phyloP scores from a whole-genome alignment of 2,329 filamentous ascomycete species.

The Myriosclerotinia curreyana region DNA sequence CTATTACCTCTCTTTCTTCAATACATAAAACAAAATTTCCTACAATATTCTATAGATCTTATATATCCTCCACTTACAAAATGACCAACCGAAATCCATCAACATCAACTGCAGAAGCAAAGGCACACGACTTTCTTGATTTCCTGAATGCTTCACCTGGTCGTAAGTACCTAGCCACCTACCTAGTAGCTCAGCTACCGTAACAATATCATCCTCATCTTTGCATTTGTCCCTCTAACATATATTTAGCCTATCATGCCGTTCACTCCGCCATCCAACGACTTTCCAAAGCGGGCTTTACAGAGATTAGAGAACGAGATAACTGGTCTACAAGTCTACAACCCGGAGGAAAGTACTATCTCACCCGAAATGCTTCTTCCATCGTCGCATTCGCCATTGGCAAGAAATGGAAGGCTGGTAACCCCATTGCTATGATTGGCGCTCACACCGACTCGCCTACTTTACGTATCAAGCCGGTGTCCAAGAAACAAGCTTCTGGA shows the following conservation, averaged over 20 bases:
- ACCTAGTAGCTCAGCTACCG: constrained; percentile 26
- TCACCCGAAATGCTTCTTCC: constrained; percentile 89
- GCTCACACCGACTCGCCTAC: constrained; percentile 95
- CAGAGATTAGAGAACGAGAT: constrained; percentile 84
- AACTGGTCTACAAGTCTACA: constrained; percentile 77
- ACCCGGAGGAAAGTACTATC: constrained; percentile 92
- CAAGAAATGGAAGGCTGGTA: constrained; percentile 84
- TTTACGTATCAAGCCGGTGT: constrained; percentile 89
- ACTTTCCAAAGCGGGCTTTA: constrained; percentile 80
- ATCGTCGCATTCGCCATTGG: constrained; percentile 92
- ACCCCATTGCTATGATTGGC: constrained; percentile 88
- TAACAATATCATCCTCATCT: constrained; percentile 19
- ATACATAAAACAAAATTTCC: neutral
- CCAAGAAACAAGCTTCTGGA: constrained; percentile 80
- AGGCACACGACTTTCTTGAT: constrained; percentile 70
- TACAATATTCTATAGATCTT: constrained; percentile 8
- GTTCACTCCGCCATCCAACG: constrained; percentile 74
- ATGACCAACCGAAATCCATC: constrained; percentile 33
- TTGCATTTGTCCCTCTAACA: constrained; percentile 51
- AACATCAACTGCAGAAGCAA: constrained; percentile 34
- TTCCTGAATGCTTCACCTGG: constrained; percentile 95
- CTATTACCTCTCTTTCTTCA: neutral
- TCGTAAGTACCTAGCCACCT: constrained; percentile 56
- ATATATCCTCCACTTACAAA: constrained; percentile 22
- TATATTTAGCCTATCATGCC: constrained; percentile 66